These are phyloP conservation scores for Trypanosoma conorhini DNA, from an alignment of 208 protist genomes.

Conservation along the genomic window DNA sequence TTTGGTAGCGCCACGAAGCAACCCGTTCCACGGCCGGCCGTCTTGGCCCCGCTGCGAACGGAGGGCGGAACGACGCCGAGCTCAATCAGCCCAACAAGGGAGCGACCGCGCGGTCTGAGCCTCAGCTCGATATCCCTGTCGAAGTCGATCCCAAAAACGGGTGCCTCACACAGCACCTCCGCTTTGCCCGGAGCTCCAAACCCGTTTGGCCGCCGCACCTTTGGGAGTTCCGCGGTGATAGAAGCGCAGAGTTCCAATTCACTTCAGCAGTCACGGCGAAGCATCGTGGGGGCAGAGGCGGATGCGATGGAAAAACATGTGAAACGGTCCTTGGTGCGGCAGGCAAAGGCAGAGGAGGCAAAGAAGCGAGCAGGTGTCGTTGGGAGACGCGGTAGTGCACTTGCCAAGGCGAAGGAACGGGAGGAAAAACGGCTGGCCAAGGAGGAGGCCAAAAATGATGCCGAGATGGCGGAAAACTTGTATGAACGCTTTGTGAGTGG, in stretches of 20 bases:
- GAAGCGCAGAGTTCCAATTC: background rate
- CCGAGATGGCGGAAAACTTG: conserved; percentile 54
- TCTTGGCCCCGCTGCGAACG: background rate
- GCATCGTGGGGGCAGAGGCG: background rate
- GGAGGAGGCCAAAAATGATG: conserved; percentile 51
- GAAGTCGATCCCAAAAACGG: background rate
- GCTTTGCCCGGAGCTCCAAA: conserved; percentile 14
- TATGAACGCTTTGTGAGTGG: conserved; percentile 74
- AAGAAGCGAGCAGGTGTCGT: conserved; percentile 8
- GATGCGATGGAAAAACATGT: conserved; percentile 19
- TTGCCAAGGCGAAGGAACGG: conserved; percentile 25
- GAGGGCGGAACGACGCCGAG: background rate
- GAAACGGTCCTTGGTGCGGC: conserved; percentile 11
- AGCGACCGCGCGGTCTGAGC: background rate
- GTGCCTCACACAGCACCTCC: background rate
- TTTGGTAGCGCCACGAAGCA: background rate
- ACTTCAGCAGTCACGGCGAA: background rate
- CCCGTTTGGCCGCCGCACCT: conserved; percentile 46
- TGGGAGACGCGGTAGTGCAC: conserved; percentile 14
- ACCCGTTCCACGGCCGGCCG: background rate
- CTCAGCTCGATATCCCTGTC: background rate
- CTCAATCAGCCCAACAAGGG: background rate
- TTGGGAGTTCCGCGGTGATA: conserved; percentile 30
- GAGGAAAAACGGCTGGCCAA: conserved; percentile 41
- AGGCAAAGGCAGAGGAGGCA: conserved; percentile 26